These are phyloP conservation scores for Paraleonurus japonicus DNA, from an alignment of 257 asterid genomes.

Conservation along the genomic window DNA sequence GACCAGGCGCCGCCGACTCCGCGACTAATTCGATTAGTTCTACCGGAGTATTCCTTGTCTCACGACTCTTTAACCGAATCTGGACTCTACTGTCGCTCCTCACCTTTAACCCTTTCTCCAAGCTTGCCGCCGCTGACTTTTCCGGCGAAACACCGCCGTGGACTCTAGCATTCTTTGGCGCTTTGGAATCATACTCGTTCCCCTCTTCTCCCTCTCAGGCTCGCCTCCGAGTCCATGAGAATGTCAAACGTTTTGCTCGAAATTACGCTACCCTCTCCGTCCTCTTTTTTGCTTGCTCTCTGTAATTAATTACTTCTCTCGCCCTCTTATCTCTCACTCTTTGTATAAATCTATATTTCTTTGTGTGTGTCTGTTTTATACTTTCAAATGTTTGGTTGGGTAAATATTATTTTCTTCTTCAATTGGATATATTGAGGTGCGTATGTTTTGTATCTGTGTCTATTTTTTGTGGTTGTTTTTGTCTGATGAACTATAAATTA, in stretches of 20 bases:
- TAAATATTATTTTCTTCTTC: neutral
- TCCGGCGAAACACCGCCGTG: conserved; percentile 74
- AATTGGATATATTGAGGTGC: neutral
- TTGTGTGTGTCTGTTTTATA: neutral
- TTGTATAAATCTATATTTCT: neutral
- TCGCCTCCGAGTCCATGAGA: conserved; percentile 86
- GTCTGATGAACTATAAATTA: conserved; percentile 7
- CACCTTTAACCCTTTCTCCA: conserved; percentile 80
- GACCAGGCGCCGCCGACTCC: conserved; percentile 23
- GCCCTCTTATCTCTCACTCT: too few relatives aligned
- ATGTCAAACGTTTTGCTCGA: conserved; percentile 84
- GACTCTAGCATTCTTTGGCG: conserved; percentile 71
- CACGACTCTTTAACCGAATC: conserved; percentile 39
- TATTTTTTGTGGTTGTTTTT: neutral
- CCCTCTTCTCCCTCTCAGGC: conserved; percentile 88
- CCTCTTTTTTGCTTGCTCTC: conserved; percentile 76
- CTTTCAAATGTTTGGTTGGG: neutral
- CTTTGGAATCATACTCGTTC: conserved; percentile 68
- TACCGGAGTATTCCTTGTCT: conserved; percentile 35
- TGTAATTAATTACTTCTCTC: conserved; percentile 39
- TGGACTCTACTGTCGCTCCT: conserved; percentile 73
- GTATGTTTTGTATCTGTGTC: neutral
- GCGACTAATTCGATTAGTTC: conserved; percentile 25
- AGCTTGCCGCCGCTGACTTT: conserved; percentile 68
- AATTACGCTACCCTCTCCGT: conserved; percentile 69